Conservation (phyloP, 768 basidiomycete genomes). For the Phanerodontia chrysosporium region DNA sequence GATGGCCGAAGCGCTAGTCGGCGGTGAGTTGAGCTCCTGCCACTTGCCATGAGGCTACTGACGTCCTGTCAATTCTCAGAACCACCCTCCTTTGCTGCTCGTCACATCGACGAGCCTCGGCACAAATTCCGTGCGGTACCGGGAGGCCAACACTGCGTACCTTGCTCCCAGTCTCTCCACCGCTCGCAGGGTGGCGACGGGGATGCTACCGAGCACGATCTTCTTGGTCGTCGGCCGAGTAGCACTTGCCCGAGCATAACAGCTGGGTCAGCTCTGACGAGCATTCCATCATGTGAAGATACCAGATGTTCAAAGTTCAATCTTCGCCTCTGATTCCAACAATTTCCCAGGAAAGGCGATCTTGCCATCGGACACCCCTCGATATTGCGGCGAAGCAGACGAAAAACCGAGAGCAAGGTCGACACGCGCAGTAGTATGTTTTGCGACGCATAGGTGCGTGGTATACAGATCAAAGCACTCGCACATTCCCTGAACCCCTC, state of each 20-base stretch:
- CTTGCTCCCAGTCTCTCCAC: background rate
- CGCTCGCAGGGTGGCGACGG: too few relatives aligned
- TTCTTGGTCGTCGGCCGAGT: too few relatives aligned
- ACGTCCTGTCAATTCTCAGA: slow-evolving; percentile 9
- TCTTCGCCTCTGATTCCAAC: too few relatives aligned
- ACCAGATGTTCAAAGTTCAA: too few relatives aligned
- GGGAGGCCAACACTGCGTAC: background rate
- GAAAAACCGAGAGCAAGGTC: too few relatives aligned
- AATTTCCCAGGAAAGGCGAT: background rate
- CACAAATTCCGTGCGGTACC: background rate
- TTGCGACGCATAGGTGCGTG: too few relatives aligned
- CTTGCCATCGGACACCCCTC: background rate
- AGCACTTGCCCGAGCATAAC: too few relatives aligned
- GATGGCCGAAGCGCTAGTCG: background rate
- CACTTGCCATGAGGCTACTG: slow-evolving; percentile 13
- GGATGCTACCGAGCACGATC: too few relatives aligned
- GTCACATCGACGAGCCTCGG: background rate
- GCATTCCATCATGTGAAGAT: background rate
- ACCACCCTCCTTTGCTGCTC: background rate
- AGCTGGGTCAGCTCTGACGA: too few relatives aligned
- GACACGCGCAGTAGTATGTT: too few relatives aligned
- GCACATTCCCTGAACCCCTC: background rate
- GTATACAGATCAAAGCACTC: background rate
- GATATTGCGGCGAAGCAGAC: background rate
- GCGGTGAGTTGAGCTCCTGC: background rate